A percentile compares a stretch with the other conserved stretches of the same genome.
Evolutionary conservation across 495 filamentous ascomycete genomes (phyloP).

Genomic region (Penicillium mononematosum): DNA sequence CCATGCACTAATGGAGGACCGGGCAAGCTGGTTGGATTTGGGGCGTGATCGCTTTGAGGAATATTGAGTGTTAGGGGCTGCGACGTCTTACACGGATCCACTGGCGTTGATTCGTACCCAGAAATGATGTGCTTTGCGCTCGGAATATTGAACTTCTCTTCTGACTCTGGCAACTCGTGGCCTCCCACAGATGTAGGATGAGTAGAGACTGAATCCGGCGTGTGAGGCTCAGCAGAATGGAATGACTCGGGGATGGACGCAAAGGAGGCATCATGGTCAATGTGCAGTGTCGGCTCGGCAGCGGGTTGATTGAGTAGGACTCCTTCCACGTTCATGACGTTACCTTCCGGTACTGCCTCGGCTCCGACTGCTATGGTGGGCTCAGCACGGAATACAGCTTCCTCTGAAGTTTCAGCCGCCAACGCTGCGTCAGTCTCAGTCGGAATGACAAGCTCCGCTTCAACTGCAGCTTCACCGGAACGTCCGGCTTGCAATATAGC

Average conservation of each 20-base stretch:
- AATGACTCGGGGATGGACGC: conserved; percentile 62
- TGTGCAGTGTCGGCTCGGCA: conserved; percentile 22
- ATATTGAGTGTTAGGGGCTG: neutral
- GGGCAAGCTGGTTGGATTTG: neutral
- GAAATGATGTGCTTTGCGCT: neutral
- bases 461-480: neutral
- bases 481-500: neutral
- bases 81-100: neutral
- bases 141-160: conserved; percentile 1
- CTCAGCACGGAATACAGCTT: neutral
- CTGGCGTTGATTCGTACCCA: neutral
- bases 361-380: neutral
- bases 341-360: neutral
- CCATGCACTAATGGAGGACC: neutral
- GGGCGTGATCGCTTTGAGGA: neutral
- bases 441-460: neutral
- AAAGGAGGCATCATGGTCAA: conserved; percentile 36
- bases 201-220: conserved; percentile 23
- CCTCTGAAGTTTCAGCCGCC: neutral
- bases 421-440: neutral
- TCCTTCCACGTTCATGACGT: neutral
- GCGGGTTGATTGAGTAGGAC: neutral
- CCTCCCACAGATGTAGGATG: conserved; percentile 31
- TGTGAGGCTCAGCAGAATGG: conserved; percentile 52
- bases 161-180: conserved; percentile 21